phyloP scores from a whole-genome alignment of 495 filamentous ascomycete genomes.

The Bacidia rubella region DNA sequence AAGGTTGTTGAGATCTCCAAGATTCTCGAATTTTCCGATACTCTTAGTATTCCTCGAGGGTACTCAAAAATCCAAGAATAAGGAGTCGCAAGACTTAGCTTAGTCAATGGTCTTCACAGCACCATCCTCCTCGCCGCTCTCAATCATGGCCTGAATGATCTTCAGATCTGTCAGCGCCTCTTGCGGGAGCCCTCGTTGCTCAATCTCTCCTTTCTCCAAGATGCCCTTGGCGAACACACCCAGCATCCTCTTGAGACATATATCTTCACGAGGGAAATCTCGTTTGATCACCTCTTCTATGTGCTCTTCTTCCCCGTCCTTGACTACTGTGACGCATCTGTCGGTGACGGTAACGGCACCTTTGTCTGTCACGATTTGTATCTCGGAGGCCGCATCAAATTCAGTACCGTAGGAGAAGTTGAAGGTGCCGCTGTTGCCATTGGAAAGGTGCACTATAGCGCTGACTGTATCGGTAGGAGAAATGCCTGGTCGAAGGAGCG shows the following conservation, averaged over 20 bases:
- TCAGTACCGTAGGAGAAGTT: constrained; percentile 8
- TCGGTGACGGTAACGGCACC: constrained; percentile 9
- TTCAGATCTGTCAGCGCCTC: constrained; percentile 10
- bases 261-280: constrained; percentile 2
- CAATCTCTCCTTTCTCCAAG: not conserved
- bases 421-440: constrained; percentile 11
- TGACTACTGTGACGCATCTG: not conserved
- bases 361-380: constrained; percentile 7
- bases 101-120: constrained; percentile 1
- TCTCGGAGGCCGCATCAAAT: constrained; percentile 7
- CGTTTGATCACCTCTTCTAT: not conserved
- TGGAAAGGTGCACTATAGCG: constrained; percentile 5
- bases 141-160: constrained; percentile 10
- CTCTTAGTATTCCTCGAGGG: too few species aligned
- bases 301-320: not conserved
- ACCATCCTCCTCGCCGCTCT: constrained; percentile 10
- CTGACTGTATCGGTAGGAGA: constrained; percentile 6
- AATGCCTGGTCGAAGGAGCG: constrained; percentile 1
- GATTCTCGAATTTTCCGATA: too few species aligned
- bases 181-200: constrained; percentile 7
- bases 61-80: not conserved
- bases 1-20: too few species aligned
- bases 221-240: constrained; percentile 13
- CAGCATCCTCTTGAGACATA: constrained; percentile 3
- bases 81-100: not conserved